A percentile compares a stretch with the other conserved stretches of the same genome.
phyloP scores from a whole-genome alignment of 1,284 basidiomycete species.

The Blastosporella zonata region DNA sequence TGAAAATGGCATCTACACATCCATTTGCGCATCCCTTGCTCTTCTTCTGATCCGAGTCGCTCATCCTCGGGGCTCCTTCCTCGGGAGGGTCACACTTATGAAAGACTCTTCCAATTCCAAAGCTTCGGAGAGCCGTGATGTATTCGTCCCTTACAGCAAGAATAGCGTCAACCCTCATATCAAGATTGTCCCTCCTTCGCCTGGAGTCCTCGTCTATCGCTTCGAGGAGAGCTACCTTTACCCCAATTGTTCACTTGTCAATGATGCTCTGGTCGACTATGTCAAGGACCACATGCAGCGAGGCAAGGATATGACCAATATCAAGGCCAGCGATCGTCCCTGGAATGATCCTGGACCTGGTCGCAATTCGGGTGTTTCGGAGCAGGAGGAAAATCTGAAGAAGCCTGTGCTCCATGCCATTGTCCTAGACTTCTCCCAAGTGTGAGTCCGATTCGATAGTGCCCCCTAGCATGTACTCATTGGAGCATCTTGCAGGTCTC shows the following conservation, averaged over 20 bases:
- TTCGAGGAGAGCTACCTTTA: conserved; percentile 94
- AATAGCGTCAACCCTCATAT: conserved; percentile 70
- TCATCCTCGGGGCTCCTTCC: conserved; percentile 88
- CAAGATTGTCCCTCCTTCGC: conserved; percentile 74
- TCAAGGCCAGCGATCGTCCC: conserved; percentile 73
- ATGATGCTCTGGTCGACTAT: conserved; percentile 76
- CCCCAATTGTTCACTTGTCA: conserved; percentile 85
- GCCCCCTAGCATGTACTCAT: neutral
- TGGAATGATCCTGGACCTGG: conserved; percentile 93
- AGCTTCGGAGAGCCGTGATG: conserved; percentile 51
- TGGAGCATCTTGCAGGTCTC: conserved; percentile 43
- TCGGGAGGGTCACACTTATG: conserved; percentile 67
- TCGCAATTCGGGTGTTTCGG: conserved; percentile 43
- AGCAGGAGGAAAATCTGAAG: conserved; percentile 50
- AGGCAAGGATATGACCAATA: conserved; percentile 67
- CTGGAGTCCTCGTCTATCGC: conserved; percentile 90
- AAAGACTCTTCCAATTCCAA: conserved; percentile 31
- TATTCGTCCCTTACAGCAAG: conserved; percentile 78
- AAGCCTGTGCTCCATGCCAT: conserved; percentile 80
- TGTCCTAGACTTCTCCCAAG: conserved; percentile 87
- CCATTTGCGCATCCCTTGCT: conserved; percentile 76
- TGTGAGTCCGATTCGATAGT: conserved; percentile 41
- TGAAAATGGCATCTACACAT: conserved; percentile 94
- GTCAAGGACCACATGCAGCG: conserved; percentile 79
- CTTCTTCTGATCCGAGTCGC: conserved; percentile 91